phyloP scores from a whole-genome alignment of 192 early-diverging fungal species.

The Coemansia asiatica region DNA sequence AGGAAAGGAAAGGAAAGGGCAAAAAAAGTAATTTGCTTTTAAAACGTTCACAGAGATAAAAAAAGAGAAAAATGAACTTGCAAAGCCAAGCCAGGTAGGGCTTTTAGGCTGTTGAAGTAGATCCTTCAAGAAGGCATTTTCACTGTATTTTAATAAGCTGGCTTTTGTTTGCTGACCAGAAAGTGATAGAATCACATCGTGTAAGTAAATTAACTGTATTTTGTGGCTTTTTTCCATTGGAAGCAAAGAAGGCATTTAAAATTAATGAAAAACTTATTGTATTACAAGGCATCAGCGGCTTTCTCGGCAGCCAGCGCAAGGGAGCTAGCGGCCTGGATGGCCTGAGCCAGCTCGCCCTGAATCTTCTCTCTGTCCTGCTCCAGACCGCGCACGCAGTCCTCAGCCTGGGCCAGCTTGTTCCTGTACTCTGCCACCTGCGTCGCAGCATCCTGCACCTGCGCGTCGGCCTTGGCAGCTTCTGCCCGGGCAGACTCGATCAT shows the following conservation, averaged over 20 bases:
- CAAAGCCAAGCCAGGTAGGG: no score
- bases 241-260: neutral
- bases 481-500: slow-evolving; percentile 12
- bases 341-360: slow-evolving; percentile 32
- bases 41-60: no score
- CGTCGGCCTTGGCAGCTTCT: slow-evolving; percentile 19
- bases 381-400: slow-evolving; percentile 14
- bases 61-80: no score
- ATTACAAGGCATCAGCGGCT: slow-evolving; percentile 26
- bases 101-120: no score
- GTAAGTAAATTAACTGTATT: no score
- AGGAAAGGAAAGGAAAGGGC: neutral
- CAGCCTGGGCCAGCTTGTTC: slow-evolving; percentile 24
- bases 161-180: no score
- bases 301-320: slow-evolving; percentile 47
- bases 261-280: neutral
- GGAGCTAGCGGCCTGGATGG: slow-evolving; percentile 33
- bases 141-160: no score
- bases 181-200: no score
- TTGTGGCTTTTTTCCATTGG: neutral
- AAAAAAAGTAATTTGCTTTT: slow-evolving; percentile 8
- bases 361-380: slow-evolving; percentile 14
- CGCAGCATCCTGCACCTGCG: slow-evolving; percentile 11
- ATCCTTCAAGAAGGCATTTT: no score
- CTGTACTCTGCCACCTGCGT: slow-evolving; percentile 7